phyloP scores from a whole-genome alignment of 805 yeast genomes.

The Maudiozyma bulderi region DNA sequence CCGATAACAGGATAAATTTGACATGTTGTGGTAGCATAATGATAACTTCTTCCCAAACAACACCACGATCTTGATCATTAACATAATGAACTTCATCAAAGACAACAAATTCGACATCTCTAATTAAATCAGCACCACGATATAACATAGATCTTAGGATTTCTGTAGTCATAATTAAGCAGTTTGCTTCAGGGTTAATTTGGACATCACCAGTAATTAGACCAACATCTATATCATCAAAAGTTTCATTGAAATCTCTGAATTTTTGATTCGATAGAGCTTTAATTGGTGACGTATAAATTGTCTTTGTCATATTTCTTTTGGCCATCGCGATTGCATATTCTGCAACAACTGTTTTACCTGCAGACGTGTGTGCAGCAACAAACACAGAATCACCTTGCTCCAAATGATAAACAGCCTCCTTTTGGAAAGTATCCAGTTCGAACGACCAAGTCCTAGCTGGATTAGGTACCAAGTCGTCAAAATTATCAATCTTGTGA shows the following conservation, averaged over 20 bases:
- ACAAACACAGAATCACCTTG: conserved; percentile 98
- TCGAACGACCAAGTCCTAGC: conserved; percentile 94
- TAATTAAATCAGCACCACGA: conserved; percentile 88
- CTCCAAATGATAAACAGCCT: conserved; percentile 91
- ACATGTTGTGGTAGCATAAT: conserved; percentile 97
- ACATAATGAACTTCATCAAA: conserved; percentile 98
- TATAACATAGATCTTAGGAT: conserved; percentile 91
- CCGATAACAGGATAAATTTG: conserved; percentile 80
- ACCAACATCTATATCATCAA: conserved; percentile 80
- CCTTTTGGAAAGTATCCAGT: conserved; percentile 90
- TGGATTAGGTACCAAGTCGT: conserved; percentile 82
- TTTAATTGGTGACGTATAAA: conserved; percentile 91
- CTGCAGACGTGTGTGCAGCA: conserved; percentile 98
- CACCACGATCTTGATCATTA: conserved; percentile 94
- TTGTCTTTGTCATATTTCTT: conserved; percentile 92
- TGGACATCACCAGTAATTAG: conserved; percentile 96
- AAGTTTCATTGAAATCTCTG: conserved; percentile 73
- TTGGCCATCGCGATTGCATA: conserved; percentile 96
- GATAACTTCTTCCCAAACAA: conserved; percentile 98
- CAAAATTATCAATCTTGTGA: conserved; percentile 73
- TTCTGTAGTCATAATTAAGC: conserved; percentile 96
- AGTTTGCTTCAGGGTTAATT: conserved; percentile 91
- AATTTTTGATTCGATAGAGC: conserved; percentile 86
- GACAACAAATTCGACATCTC: conserved; percentile 95
- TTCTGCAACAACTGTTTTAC: conserved; percentile 96